Evolutionary conservation across 306 rosid genomes (phyloP).

Genomic region (Casuarina equisetifolia): DNA sequence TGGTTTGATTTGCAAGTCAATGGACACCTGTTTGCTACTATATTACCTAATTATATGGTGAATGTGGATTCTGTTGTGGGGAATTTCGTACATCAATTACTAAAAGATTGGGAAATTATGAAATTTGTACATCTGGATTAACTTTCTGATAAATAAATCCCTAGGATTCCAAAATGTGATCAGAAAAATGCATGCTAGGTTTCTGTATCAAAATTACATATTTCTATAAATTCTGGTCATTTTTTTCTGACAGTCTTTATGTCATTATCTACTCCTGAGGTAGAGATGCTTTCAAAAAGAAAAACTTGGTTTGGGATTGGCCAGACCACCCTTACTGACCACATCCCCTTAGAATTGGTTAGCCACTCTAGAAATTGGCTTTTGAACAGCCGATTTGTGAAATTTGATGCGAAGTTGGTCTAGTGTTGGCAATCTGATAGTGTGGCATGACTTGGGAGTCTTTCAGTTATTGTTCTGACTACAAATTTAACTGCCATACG

Average conservation of each 20-base stretch:
- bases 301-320: too few relatives aligned
- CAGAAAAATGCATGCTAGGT: too few relatives aligned
- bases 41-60: neutral
- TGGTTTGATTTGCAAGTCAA: neutral
- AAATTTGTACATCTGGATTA: too few relatives aligned
- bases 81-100: neutral
- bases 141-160: too few relatives aligned
- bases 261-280: too few relatives aligned
- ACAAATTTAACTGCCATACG: neutral
- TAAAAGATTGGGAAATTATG: neutral
- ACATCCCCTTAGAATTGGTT: too few relatives aligned
- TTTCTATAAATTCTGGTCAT: too few relatives aligned
- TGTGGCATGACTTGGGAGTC: neutral
- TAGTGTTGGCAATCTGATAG: neutral
- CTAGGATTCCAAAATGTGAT: too few relatives aligned
- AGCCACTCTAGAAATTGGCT: neutral
- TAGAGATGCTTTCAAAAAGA: too few relatives aligned
- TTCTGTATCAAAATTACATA: too few relatives aligned
- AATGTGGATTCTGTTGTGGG: neutral
- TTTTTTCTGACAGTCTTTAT: too few relatives aligned
- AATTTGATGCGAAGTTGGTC: neutral
- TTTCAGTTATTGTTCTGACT: neutral
- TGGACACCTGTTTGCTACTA: neutral
- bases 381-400: neutral
- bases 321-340: too few relatives aligned